These are phyloP conservation scores for Coemansia sp. DNA, from an alignment of 192 early-diverging fungal genomes.

Conservation along the genomic window DNA sequence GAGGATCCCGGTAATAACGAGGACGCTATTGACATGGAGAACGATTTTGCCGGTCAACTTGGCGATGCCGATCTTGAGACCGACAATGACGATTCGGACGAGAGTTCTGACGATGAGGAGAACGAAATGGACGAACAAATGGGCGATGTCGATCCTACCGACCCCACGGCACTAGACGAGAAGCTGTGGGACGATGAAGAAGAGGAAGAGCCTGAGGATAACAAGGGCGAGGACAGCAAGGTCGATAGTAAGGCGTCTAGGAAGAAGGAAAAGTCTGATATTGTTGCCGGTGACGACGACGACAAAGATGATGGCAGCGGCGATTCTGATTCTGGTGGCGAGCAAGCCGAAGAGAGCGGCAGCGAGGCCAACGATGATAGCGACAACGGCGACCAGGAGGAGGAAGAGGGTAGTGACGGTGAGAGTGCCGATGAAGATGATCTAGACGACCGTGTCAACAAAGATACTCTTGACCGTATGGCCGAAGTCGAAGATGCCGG, in stretches of 20 bases:
- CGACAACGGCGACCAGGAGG: conserved; percentile 37
- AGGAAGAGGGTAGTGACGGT: conserved; percentile 58
- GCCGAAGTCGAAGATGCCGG: conserved; percentile 58
- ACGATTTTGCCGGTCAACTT: conserved; percentile 91
- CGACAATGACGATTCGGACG: conserved; percentile 73
- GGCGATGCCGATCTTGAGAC: conserved; percentile 87
- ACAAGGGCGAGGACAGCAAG: conserved; percentile 57
- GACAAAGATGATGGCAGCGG: conserved; percentile 45
- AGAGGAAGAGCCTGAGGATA: conserved; percentile 57
- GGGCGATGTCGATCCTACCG: conserved; percentile 87
- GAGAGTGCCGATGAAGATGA: conserved; percentile 60
- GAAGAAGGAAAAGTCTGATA: conserved; percentile 46
- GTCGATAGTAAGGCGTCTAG: conserved; percentile 56
- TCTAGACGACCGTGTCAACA: conserved; percentile 57
- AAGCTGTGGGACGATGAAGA: conserved; percentile 94
- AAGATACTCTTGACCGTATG: conserved; percentile 55
- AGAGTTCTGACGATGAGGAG: conserved; percentile 66
- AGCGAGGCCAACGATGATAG: conserved; percentile 23
- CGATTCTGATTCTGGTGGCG: conserved; percentile 14
- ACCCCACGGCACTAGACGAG: conserved; percentile 91
- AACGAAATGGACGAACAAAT: conserved; percentile 85
- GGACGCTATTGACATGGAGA: conserved; percentile 95
- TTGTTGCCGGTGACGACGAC: conserved; percentile 57
- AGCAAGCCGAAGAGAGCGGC: conserved; percentile 24
- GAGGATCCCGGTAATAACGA: conserved; percentile 72